Evolutionary conservation across 495 filamentous ascomycete species (phyloP), one percentile per base, ranked within the genome.

Genomic region (Neurospora terricola): DNA sequence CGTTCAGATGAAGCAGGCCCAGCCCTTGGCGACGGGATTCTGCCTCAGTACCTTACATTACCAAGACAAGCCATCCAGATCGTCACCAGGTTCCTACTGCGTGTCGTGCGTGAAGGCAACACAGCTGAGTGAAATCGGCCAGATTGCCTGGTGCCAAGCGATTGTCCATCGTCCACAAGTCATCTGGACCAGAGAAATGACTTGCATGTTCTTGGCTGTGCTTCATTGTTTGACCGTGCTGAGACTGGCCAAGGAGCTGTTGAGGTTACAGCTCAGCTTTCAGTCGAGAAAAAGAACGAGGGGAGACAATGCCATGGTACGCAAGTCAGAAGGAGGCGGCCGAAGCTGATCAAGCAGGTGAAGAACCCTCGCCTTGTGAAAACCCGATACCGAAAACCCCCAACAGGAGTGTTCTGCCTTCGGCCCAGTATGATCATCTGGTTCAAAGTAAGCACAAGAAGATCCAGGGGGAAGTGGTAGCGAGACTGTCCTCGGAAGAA

Each of bases 11-110:
- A 77, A 75, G 74, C 62, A 71, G 45, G 76, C 77, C 77, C 72
- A 76, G 77, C 72, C 69, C 78, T 80, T 80, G 78, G 78, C 77
- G 76, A 76, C 76, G 75, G 76, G 74, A 74, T 42, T 62, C 40
- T 74, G 73, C 70, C 66, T 66, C 69, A 76, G 78, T 77, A 75
- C 77, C 77, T 78, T 73, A 73, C 78, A 78, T 77, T 66, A 74
- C 70, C 76, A 74, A 73, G 72, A 74, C 69, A 48, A 43, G 68
- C 69, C 36, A 74, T 73, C 73, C 71, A 73, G 72, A 75, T 74
- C 54, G 12, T 30, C 45, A 59, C 54, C 54, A 66, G 54, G 27
- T 36, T 34, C 14, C 54, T 30, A 16, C 27, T 66, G 54, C 54
- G 27, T 66, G 30, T 66, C 14, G 6, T 66, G 54, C 27, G 54